Percentiles rank a stretch among this genome's conserved stretches.
Conservation (phyloP, 2,329 filamentous ascomycete species). For the Trichoderma semiorbis region DNA sequence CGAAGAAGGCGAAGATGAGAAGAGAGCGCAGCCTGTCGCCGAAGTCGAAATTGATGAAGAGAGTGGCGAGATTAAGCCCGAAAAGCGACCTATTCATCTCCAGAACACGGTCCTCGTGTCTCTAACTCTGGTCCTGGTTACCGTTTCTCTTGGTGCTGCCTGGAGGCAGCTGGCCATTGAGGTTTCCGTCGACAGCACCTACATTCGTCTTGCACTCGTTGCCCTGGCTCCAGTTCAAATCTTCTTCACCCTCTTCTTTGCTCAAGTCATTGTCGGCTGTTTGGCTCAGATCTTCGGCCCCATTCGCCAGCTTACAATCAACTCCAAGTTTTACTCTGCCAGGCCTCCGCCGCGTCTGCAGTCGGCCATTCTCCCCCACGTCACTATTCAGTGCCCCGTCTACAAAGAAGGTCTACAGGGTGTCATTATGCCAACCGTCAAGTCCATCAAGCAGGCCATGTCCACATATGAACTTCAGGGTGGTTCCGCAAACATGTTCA, state of each 20-base stretch:
- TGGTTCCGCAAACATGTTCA: slow-evolving; percentile 73
- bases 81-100: slow-evolving; percentile 64
- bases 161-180: slow-evolving; percentile 68
- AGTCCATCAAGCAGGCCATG: slow-evolving; percentile 73
- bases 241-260: slow-evolving; percentile 81
- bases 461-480: slow-evolving; percentile 74
- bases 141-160: slow-evolving; percentile 64
- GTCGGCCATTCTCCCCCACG: slow-evolving; percentile 58
- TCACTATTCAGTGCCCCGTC: slow-evolving; percentile 82
- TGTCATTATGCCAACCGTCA: slow-evolving; percentile 74
- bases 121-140: slow-evolving; percentile 63
- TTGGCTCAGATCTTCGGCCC: slow-evolving; percentile 74
- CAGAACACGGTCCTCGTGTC: slow-evolving; percentile 67
- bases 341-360: slow-evolving; percentile 62
- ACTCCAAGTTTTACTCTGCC: slow-evolving; percentile 81
- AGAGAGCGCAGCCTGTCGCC: slow-evolving; percentile 42
- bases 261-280: slow-evolving; percentile 72
- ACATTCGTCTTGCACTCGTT: slow-evolving; percentile 61
- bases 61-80: slow-evolving; percentile 62
- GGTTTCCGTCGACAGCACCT: slow-evolving; percentile 61
- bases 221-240: slow-evolving; percentile 67
- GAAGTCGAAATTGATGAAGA: slow-evolving; percentile 67
- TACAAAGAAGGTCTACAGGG: slow-evolving; percentile 77
- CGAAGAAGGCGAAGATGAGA: slow-evolving; percentile 52
- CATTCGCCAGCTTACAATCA: slow-evolving; percentile 66